phyloP scores from a whole-genome alignment of 495 filamentous ascomycete species.

The Penicillium alfredii region DNA sequence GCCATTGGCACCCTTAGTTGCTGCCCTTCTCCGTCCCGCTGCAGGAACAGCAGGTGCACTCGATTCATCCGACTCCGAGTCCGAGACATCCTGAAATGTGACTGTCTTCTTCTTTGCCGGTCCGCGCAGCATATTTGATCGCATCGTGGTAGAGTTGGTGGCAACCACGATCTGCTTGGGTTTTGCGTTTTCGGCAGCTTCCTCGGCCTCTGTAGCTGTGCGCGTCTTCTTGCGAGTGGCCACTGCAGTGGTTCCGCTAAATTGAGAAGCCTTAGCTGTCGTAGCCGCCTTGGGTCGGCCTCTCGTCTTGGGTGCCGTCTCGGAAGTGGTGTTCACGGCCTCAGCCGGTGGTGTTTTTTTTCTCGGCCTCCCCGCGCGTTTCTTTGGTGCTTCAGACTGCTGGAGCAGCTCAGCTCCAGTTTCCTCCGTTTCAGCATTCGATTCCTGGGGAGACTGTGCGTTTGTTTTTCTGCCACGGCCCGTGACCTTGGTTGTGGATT shows the following conservation, averaged over 20 bases:
- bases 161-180: constrained; percentile 23
- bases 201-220: constrained; percentile 12
- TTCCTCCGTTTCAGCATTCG: constrained; percentile 13
- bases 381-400: constrained; percentile 28
- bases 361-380: constrained; percentile 31
- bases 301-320: constrained; percentile 22
- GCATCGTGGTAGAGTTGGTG: constrained; percentile 27
- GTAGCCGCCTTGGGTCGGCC: constrained; percentile 34
- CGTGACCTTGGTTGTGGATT: constrained; percentile 6
- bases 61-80: constrained; percentile 33
- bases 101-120: constrained; percentile 49
- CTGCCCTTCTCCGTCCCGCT: constrained; percentile 19
- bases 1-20: constrained; percentile 20
- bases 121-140: constrained; percentile 35
- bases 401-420: constrained; percentile 22
- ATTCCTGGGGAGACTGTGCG: constrained; percentile 3
- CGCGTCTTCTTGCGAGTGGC: constrained; percentile 23
- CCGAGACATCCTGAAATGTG: constrained; percentile 43
- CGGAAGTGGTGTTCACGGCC: constrained; percentile 10
- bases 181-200: constrained; percentile 12
- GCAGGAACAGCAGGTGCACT: constrained; percentile 20
- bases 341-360: constrained; percentile 14
- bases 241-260: constrained; percentile 5
- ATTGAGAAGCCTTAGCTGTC: constrained; percentile 16
- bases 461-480: constrained; percentile 18